Evolutionary conservation across 257 asterid species (phyloP).

Genomic region (Hygrophila difformis): DNA sequence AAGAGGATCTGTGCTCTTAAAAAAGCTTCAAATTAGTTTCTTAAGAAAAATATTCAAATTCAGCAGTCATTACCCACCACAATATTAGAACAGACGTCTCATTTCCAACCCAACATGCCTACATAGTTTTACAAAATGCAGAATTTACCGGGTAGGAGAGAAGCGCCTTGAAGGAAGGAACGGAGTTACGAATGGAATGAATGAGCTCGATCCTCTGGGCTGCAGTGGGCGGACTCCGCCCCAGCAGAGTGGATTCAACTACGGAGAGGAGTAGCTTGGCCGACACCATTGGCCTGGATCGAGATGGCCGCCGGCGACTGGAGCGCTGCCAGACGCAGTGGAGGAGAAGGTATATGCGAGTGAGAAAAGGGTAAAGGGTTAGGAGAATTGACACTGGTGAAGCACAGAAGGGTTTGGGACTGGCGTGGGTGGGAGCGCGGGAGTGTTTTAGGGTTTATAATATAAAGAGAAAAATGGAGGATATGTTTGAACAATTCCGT

Average conservation of each 20-base stretch:
- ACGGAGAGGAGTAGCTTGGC: conserved; percentile 57
- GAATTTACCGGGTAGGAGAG: conserved; percentile 63
- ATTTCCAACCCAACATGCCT: neutral
- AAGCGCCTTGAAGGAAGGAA: conserved; percentile 54
- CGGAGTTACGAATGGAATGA: conserved; percentile 70
- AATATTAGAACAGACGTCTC: neutral
- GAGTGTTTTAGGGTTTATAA: too few species aligned
- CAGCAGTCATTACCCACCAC: neutral
- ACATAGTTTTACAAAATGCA: neutral
- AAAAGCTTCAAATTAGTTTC: neutral
- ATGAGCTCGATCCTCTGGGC: conserved; percentile 74
- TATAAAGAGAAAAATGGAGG: too few species aligned
- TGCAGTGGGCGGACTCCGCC: conserved; percentile 63
- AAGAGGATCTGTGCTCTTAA: too few species aligned
- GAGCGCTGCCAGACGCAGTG: too few species aligned
- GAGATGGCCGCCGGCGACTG: too few species aligned
- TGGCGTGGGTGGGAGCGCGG: too few species aligned
- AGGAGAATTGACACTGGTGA: too few species aligned
- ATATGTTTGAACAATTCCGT: too few species aligned
- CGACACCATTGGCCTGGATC: conserved; percentile 55
- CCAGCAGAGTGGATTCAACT: conserved; percentile 55
- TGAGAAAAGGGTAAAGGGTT: too few species aligned
- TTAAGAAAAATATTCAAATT: neutral
- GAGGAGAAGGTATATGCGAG: too few species aligned
- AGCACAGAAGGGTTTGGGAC: too few species aligned